A percentile compares a stretch with the other conserved stretches of the same genome.
Conservation (phyloP, 2,329 filamentous ascomycete genomes). For the Westerdykella sp. region DNA sequence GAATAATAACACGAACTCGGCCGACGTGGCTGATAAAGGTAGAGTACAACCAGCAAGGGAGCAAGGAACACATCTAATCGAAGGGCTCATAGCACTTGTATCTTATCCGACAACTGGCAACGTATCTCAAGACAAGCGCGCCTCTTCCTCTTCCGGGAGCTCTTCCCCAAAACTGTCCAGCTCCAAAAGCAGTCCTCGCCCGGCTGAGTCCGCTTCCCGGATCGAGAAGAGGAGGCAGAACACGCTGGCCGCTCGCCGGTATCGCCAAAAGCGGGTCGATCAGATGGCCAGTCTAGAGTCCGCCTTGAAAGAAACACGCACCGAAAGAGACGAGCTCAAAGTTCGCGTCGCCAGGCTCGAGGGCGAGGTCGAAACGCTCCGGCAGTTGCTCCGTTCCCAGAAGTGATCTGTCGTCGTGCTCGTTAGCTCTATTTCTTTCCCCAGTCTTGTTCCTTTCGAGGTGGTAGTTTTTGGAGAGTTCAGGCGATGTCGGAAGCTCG, state of each 20-base stretch:
- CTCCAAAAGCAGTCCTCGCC: slow-evolving; percentile 17
- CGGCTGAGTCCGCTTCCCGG: slow-evolving; percentile 17
- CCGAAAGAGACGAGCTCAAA: slow-evolving; percentile 58
- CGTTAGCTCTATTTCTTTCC: not conserved
- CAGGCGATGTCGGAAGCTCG: slow-evolving; percentile 1
- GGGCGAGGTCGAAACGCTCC: slow-evolving; percentile 57
- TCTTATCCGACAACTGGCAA: too few species aligned
- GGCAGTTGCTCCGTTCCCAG: slow-evolving; percentile 44
- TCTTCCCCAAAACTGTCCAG: slow-evolving; percentile 18
- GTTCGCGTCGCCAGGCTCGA: slow-evolving; percentile 59
- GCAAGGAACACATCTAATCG: too few species aligned
- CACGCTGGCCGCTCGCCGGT: slow-evolving; percentile 65
- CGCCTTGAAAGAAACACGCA: slow-evolving; percentile 52
- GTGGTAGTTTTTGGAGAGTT: not conserved
- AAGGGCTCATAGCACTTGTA: too few species aligned
- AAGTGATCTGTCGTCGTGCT: slow-evolving; percentile 13
- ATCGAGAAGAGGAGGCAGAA: slow-evolving; percentile 58
- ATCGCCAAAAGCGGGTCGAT: slow-evolving; percentile 64
- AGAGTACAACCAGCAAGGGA: too few species aligned
- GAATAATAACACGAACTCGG: too few species aligned
- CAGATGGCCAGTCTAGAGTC: slow-evolving; percentile 57
- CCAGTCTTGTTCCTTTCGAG: not conserved
- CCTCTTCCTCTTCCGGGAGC: slow-evolving; percentile 23
- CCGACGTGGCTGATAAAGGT: too few species aligned
- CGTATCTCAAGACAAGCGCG: slow-evolving; percentile 11